A percentile compares a stretch with the other conserved stretches of the same genome.
phyloP scores from a whole-genome alignment of 805 yeast genomes.

The Metschnikowia henanensis region DNA sequence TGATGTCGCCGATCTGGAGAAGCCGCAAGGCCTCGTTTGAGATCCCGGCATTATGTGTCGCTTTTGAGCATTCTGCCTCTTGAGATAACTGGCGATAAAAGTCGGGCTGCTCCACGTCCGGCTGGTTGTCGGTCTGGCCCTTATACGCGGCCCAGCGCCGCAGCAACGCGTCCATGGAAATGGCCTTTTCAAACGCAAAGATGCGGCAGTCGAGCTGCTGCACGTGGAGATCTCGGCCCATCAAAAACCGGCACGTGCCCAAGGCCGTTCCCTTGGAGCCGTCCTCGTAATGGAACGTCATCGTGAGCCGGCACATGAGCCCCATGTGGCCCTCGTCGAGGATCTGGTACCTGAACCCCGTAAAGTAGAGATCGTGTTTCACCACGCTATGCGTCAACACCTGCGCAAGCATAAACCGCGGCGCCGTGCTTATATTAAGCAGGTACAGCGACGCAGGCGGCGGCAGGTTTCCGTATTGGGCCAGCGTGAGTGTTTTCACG shows the following conservation, averaged over 20 bases:
- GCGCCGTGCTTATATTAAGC: conserved; percentile 62
- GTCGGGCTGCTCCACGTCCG: neutral
- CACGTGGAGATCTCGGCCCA: conserved; percentile 61
- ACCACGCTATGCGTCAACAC: conserved; percentile 45
- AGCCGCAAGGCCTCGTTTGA: conserved; percentile 66
- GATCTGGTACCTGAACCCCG: conserved; percentile 42
- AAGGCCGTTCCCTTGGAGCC: conserved; percentile 66
- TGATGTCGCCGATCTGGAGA: conserved; percentile 74
- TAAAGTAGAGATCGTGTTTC: conserved; percentile 29
- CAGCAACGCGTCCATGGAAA: conserved; percentile 27
- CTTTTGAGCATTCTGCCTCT: conserved; percentile 38
- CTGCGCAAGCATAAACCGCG: conserved; percentile 56
- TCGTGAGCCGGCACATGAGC: conserved; percentile 28
- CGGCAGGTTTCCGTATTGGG: neutral
- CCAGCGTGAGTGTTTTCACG: conserved; percentile 5
- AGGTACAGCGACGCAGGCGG: conserved; percentile 45
- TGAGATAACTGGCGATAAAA: conserved; percentile 9
- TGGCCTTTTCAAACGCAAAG: conserved; percentile 26
- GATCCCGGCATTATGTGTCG: conserved; percentile 58
- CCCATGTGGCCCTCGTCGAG: conserved; percentile 39
- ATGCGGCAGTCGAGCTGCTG: conserved; percentile 69
- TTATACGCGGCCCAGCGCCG: conserved; percentile 24
- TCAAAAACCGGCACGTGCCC: conserved; percentile 60
- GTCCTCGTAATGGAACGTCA: conserved; percentile 53
- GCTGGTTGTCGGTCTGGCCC: conserved; percentile 7